Base-by-base conservation (phyloP, 345 rosid genomes). In the Zanthoxylum bungeanum region DNA sequence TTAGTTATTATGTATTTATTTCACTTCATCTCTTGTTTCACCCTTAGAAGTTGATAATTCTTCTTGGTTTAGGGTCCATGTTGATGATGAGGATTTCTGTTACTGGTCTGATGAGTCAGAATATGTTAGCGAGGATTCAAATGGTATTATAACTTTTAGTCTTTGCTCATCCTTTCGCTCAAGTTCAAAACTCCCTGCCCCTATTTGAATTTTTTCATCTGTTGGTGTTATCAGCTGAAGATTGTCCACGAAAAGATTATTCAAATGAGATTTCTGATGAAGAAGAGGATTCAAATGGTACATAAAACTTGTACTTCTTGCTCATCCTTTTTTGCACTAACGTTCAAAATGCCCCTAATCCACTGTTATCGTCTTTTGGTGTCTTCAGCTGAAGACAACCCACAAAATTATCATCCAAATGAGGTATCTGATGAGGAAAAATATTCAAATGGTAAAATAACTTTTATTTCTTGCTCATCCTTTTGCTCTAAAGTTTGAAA, bases 231-330 rank as follows among this genome's bases (percentile, higher is more conserved):
- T 68, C 85, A 91, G 98, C 89, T 61, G 98, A 91, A 81, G 78
- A 71, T 51, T 86, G 88, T 79, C 97, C 92, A 59, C 73, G 60
- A 62, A 91, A 87, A 71, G 91, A 93, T 46, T 91, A 91, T 75
- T 93, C 97, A 1, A 91, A 91, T 24, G 93, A 91, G 80, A 47
- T 31, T 56, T 82, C 86, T 34, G 88, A 79, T 12, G 91, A 85
- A 3, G 87, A 75, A 7, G 91, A 92, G 39, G 98, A 94, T 79
- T 94, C 97, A 33, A 94, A 93, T 40, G 97, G 98, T 93, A 87
- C 8, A n/a, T 39, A 17, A 10, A 8, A 22, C 9, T 39, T 37
- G 53, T 17, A 7, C 17, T 60, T 9, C 19, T 64, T 47, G 21
- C 24, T 70, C 65, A 24, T n/a, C 33, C 2, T 50, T 40, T 50